A percentile compares a stretch with the other conserved stretches of the same genome.
phyloP scores from a whole-genome alignment of 1,139 yeast species.

The Zygosaccharomyces pseudobailii region DNA sequence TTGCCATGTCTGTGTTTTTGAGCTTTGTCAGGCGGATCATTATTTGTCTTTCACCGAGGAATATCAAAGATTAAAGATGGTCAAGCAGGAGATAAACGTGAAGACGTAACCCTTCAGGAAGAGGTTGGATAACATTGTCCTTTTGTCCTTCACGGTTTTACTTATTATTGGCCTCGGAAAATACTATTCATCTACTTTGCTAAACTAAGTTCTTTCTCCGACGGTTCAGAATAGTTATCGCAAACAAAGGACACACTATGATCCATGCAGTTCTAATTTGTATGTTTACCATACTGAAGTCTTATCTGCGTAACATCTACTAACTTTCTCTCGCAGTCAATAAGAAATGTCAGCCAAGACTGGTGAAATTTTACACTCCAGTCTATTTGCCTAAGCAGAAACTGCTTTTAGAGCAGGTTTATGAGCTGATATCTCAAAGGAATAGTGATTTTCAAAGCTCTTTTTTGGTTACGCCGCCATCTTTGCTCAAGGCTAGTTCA shows the following conservation, averaged over 20 bases:
- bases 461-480: conserved; percentile 35
- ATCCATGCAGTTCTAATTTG: conserved; percentile 87
- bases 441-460: conserved; percentile 32
- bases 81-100: too few relatives aligned
- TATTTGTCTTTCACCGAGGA: too few relatives aligned
- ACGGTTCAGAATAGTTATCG: too few relatives aligned
- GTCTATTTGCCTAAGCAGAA: conserved; percentile 42
- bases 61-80: too few relatives aligned
- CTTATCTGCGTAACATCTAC: conserved; percentile 1
- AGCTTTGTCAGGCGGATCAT: too few relatives aligned
- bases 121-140: too few relatives aligned
- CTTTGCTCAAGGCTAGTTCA: conserved; percentile 65
- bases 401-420: conserved; percentile 30
- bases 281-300: conserved; percentile 38
- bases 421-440: conserved; percentile 31
- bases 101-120: too few relatives aligned
- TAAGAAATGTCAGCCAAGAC: conserved; percentile 86
- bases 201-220: too few relatives aligned
- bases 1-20: too few relatives aligned
- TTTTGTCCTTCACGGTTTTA: too few relatives aligned
- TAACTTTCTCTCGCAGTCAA: conserved; percentile 49
- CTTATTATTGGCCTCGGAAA: too few relatives aligned
- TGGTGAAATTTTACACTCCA: conserved; percentile 89
- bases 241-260: conserved; percentile 40
- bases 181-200: too few relatives aligned